Percentiles rank a stretch among this genome's conserved stretches.
Evolutionary conservation across 2,329 filamentous ascomycete species (phyloP).

Genomic region (Diaporthe citriasiana): DNA sequence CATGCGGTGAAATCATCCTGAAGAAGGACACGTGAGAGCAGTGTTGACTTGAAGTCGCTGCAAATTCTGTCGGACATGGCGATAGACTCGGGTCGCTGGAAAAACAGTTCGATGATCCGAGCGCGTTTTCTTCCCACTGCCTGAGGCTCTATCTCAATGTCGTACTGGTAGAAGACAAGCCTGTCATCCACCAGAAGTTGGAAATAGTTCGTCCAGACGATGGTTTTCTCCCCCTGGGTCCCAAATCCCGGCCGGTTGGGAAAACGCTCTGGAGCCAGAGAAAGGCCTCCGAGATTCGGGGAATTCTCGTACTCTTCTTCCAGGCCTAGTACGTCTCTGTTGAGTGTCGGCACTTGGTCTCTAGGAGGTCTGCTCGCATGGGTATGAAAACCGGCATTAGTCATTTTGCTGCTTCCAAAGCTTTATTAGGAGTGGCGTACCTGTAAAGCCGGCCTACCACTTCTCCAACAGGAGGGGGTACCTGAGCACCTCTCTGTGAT

Average conservation of each 20-base stretch:
- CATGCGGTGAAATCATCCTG: not conserved
- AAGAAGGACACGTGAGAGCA: not conserved
- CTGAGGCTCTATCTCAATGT: not conserved
- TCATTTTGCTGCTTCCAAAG: not conserved
- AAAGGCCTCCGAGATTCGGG: not conserved
- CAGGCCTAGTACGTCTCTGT: accelerated
- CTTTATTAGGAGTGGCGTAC: not conserved
- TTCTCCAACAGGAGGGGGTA: not conserved
- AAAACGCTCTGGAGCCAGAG: not conserved
- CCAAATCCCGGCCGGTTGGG: slow-evolving; percentile 8
- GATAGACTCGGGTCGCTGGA: not conserved
- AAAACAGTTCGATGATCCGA: slow-evolving; percentile 26
- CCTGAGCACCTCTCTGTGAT: not conserved
- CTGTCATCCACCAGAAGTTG: not conserved
- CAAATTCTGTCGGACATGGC: not conserved
- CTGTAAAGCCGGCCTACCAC: not conserved
- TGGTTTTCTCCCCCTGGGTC: not conserved
- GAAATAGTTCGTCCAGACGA: slow-evolving; percentile 10
- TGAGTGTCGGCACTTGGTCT: too few species aligned
- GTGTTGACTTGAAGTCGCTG: slow-evolving; percentile 28
- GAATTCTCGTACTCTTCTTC: not conserved
- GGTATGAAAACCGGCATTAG: not conserved
- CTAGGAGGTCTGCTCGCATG: not conserved
- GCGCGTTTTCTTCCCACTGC: not conserved
- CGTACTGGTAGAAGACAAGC: not conserved